These are phyloP conservation scores for Trichoderma sp. DNA, from an alignment of 2,329 filamentous ascomycete species.

Conservation along the genomic window DNA sequence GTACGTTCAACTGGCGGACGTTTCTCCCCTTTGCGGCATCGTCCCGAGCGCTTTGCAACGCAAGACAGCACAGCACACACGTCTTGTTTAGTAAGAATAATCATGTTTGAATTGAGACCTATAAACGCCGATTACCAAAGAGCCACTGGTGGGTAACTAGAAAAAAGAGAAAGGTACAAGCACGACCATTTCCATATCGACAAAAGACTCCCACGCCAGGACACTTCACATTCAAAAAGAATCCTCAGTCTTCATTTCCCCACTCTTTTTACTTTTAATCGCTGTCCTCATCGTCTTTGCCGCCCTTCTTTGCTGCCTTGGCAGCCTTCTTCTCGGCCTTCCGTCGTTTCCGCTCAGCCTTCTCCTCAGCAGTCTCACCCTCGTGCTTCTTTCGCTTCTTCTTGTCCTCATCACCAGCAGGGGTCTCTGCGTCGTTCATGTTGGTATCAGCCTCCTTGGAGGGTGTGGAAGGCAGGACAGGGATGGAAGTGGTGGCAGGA, in stretches of 20 bases:
- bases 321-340: constrained; percentile 65
- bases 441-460: constrained; percentile 43
- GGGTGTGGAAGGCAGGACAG: constrained; percentile 39
- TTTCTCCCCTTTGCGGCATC: background rate
- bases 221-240: constrained; percentile 18
- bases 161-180: constrained; percentile 32
- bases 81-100: background rate
- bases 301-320: constrained; percentile 60
- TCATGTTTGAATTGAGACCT: constrained; percentile 32
- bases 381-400: constrained; percentile 82
- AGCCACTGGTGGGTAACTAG: constrained; percentile 27
- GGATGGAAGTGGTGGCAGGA: constrained; percentile 40
- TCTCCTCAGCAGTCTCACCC: constrained; percentile 72
- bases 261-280: constrained; percentile 41
- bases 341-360: constrained; percentile 62
- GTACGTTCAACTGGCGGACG: background rate
- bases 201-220: constrained; percentile 28
- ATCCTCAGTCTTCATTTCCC: constrained; percentile 19
- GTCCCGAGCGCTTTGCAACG: background rate
- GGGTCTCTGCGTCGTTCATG: constrained; percentile 43
- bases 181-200: constrained; percentile 32
- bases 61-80: background rate
- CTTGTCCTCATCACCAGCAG: constrained; percentile 59
- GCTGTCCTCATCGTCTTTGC: constrained; percentile 56
- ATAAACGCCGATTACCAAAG: constrained; percentile 33